Evolutionary conservation across 441 rosid species (phyloP).

Genomic region (Pelargonium fulgidum): DNA sequence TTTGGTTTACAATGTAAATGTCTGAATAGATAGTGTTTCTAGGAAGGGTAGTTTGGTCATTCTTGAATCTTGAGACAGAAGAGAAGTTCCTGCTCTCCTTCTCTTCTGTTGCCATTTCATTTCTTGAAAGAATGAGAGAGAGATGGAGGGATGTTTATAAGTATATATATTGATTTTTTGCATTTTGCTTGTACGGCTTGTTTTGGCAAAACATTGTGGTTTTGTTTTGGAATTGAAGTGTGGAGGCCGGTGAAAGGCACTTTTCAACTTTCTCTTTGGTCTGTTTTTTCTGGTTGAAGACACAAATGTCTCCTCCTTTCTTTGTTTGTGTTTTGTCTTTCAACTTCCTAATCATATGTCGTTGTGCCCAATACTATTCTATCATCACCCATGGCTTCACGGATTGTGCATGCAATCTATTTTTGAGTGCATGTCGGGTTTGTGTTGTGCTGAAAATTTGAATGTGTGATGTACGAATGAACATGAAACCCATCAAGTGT

Average conservation of each 20-base stretch:
- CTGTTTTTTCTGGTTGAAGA: slow-evolving; percentile 23
- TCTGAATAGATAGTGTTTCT: neutral
- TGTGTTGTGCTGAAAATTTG: neutral
- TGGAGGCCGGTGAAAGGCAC: slow-evolving; percentile 47
- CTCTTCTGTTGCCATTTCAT: neutral
- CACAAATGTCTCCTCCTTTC: slow-evolving; percentile 19
- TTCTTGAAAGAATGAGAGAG: neutral
- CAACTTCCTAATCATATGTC: slow-evolving; percentile 9
- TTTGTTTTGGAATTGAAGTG: slow-evolving; percentile 14
- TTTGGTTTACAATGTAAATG: neutral
- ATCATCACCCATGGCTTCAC: too few species aligned
- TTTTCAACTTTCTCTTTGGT: slow-evolving; percentile 50
- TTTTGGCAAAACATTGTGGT: slow-evolving; percentile 21
- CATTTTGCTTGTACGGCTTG: neutral
- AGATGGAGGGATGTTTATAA: slow-evolving; percentile 18
- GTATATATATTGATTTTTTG: slow-evolving; percentile 8
- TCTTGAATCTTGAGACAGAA: slow-evolving; percentile 33
- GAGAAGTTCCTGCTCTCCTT: slow-evolving; percentile 31
- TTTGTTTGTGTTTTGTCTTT: neutral
- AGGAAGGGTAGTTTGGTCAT: slow-evolving; percentile 26
- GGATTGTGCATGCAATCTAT: too few species aligned
- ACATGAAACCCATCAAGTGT: too few species aligned
- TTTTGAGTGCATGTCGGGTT: neutral
- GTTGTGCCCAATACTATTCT: too few species aligned
- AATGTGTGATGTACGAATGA: too few species aligned